Percentiles rank a stretch among this genome's conserved stretches.
phyloP scores from a whole-genome alignment of 169 alveolate species.

The Plasmodium malariae region DNA sequence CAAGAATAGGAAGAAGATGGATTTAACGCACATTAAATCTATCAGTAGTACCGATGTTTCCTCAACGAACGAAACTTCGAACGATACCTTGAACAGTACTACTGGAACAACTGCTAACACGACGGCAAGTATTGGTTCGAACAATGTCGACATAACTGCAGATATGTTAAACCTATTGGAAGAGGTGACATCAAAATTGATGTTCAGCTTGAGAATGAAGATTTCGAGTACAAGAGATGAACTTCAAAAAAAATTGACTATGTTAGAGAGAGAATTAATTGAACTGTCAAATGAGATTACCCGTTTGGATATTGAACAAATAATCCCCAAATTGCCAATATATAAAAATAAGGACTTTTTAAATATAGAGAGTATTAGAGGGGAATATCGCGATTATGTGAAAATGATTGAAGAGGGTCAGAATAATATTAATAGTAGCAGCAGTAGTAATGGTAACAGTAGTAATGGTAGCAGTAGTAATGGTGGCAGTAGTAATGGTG shows the following conservation, averaged over 20 bases:
- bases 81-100: neutral
- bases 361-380: conserved; percentile 7
- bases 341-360: conserved; percentile 11
- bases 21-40: neutral
- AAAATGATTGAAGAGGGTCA: too few species aligned
- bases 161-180: conserved; percentile 10
- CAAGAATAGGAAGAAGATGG: neutral
- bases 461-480: too few species aligned
- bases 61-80: neutral
- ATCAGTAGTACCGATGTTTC: neutral
- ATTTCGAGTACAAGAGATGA: conserved; percentile 22
- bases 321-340: neutral
- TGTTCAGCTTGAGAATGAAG: conserved; percentile 7
- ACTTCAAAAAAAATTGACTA: neutral
- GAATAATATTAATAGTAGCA: too few species aligned
- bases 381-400: conserved; percentile 42
- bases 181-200: neutral
- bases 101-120: neutral
- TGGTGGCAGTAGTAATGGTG: too few species aligned
- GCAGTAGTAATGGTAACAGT: too few species aligned
- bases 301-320: neutral
- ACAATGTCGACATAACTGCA: neutral
- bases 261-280: neutral
- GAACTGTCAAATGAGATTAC: conserved; percentile 25
- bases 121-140: neutral